A percentile compares a stretch with the other conserved stretches of the same genome.
Conservation (phyloP, 202 grass and related monocot species). For the Zoysia matrella region DNA sequence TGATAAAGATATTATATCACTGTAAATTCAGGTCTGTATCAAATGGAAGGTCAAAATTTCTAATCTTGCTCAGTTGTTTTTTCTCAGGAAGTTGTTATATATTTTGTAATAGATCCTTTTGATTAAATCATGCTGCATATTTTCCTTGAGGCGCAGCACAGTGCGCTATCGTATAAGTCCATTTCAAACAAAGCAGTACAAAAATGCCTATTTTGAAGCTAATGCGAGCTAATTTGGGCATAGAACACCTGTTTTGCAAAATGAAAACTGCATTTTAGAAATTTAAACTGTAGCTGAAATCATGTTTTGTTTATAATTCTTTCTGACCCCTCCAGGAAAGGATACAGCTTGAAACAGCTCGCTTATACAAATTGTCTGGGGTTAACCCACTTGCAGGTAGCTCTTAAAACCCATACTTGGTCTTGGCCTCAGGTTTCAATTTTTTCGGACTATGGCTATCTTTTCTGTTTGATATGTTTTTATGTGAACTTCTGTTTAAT, state of each 20-base stretch:
- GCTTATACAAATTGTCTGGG: conserved; percentile 93
- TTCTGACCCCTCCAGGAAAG: conserved; percentile 72
- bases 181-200: conserved; percentile 29
- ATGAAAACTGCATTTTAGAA: conserved; percentile 23
- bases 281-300: conserved; percentile 22
- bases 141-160: neutral
- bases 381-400: conserved; percentile 97
- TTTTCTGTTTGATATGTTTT: conserved; percentile 8
- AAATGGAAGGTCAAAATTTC: conserved; percentile 6
- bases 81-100: neutral
- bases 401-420: conserved; percentile 34
- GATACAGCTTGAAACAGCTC: conserved; percentile 97
- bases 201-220: neutral
- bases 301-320: conserved; percentile 38
- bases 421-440: conserved; percentile 2
- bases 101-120: conserved; percentile 12
- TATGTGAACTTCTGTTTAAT: conserved; percentile 26
- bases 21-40: conserved; percentile 20
- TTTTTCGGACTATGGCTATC: neutral
- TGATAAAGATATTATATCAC: neutral
- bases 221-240: neutral
- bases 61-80: conserved; percentile 4
- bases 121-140: conserved; percentile 14
- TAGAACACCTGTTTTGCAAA: conserved; percentile 19
- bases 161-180: conserved; percentile 7